Base-by-base conservation (phyloP, 2,329 filamentous ascomycete species). In the Ophiognomonia clavigignenti-juglandacearum region DNA sequence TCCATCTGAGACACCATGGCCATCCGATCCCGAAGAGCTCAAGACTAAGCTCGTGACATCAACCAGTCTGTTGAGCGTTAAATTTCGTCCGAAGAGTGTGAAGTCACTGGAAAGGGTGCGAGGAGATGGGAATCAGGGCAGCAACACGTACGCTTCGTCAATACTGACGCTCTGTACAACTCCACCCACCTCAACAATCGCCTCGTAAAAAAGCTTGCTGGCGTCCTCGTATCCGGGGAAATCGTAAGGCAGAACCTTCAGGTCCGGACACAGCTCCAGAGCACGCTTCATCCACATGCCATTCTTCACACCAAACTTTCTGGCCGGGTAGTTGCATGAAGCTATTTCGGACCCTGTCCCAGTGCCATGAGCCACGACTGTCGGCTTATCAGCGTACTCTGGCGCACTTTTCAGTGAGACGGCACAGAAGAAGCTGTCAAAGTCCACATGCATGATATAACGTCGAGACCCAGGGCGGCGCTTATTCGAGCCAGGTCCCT, bases 261-360 rank as follows among this genome's bases (percentile, higher is more conserved):
- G 72, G 19, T 89, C 81, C 1, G 92, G 85, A 60, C 90, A 98
- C 16, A 93, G 65, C 55, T 93, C 85, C 50, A 85, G 74, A 0
- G 93, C 93, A 27, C 78, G 77, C 62, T 92, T 95, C 92, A 98
- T 97, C 93, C 95, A 98, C 93, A 97, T 98, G 31, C 95, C 95
- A 57, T 98, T 98, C 61, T 91, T 96, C 45, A 98, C 76, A 1
- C 92, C 92, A 57, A 84, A 93, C 26, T 80, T 76, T 31, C 93
- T 82, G 6, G 95, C 93, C 18, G 86, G 83, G 61, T 98, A 98
- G 59, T 98, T 98, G 67, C 93, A 98, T 54, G 91, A 96, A 19
- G 93, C 93, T 59, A 98, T 97, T 61, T 98, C 93, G 0, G 92
- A 96, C 0, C 88, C 89, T 20, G 80, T 81, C 0, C 92, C 92